Evolutionary conservation across 2,329 filamentous ascomycete genomes (phyloP).

Genomic region (Clarireedia homoeocarpa): DNA sequence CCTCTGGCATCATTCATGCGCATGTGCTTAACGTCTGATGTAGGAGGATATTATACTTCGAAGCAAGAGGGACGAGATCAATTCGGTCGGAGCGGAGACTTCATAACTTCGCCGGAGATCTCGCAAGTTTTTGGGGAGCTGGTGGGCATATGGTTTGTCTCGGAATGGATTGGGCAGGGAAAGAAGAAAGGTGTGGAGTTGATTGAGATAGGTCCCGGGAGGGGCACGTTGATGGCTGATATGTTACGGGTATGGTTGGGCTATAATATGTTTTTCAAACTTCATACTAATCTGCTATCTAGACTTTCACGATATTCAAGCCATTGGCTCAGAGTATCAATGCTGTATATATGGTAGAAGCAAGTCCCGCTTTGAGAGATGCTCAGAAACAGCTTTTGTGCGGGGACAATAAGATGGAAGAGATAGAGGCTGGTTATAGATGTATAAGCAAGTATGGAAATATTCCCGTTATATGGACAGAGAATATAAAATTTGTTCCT

Average conservation of each 20-base stretch:
- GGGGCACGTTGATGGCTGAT: slow-evolving; percentile 95
- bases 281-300: slow-evolving; percentile 14
- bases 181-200: slow-evolving; percentile 69
- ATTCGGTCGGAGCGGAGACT: slow-evolving; percentile 90
- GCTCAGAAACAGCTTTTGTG: slow-evolving; percentile 79
- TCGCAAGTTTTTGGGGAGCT: slow-evolving; percentile 96
- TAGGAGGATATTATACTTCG: slow-evolving; percentile 89
- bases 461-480: slow-evolving; percentile 79
- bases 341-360: slow-evolving; percentile 88
- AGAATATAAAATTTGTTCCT: slow-evolving; percentile 40
- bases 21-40: slow-evolving; percentile 87
- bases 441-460: slow-evolving; percentile 68
- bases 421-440: slow-evolving; percentile 66
- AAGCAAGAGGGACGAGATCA: slow-evolving; percentile 66
- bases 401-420: slow-evolving; percentile 58
- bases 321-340: slow-evolving; percentile 69
- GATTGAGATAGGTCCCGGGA: slow-evolving; percentile 88
- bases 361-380: slow-evolving; percentile 69
- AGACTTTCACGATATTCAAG: slow-evolving; percentile 83
- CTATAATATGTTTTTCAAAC: neutral
- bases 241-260: slow-evolving; percentile 65
- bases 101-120: slow-evolving; percentile 95
- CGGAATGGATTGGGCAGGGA: slow-evolving; percentile 94
- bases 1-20: slow-evolving; percentile 95
- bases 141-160: slow-evolving; percentile 87